A percentile compares a stretch with the other conserved stretches of the same genome.
Evolutionary conservation across 257 asterid genomes (phyloP).

Genomic region (Solanum bukasovii): DNA sequence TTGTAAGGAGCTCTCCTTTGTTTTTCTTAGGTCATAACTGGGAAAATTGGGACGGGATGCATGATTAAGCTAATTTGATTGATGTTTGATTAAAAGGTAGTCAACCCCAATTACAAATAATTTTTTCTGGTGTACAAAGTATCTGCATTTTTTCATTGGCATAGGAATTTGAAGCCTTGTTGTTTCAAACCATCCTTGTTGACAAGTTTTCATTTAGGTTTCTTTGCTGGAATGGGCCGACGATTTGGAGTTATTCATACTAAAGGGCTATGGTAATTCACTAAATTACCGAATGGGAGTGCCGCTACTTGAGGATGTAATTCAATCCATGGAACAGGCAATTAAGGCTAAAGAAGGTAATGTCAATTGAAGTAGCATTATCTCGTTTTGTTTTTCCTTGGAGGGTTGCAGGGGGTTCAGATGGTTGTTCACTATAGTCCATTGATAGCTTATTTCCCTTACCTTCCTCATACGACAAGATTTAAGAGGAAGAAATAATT

Average conservation of each 20-base stretch:
- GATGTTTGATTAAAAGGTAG: neutral
- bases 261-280: conserved; percentile 90
- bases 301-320: conserved; percentile 82
- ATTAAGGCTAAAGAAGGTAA: conserved; percentile 74
- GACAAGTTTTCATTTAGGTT: conserved; percentile 32
- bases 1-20: neutral
- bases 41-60: neutral
- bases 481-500: neutral
- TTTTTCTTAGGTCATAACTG: neutral
- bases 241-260: conserved; percentile 75
- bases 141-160: neutral
- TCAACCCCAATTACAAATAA: neutral
- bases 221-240: conserved; percentile 88
- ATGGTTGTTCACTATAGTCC: neutral
- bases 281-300: conserved; percentile 91
- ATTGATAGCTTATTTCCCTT: neutral
- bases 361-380: neutral
- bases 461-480: neutral
- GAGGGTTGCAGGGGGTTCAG: neutral
- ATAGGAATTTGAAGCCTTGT: neutral
- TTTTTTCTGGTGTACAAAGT: neutral
- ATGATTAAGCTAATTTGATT: neutral
- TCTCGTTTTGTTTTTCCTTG: neutral
- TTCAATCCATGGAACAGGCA: conserved; percentile 94
- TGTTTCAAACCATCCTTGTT: neutral